These are phyloP conservation scores for Globisporangium solare DNA, from an alignment of 352 stramenopile genomes.

Conservation along the genomic window DNA sequence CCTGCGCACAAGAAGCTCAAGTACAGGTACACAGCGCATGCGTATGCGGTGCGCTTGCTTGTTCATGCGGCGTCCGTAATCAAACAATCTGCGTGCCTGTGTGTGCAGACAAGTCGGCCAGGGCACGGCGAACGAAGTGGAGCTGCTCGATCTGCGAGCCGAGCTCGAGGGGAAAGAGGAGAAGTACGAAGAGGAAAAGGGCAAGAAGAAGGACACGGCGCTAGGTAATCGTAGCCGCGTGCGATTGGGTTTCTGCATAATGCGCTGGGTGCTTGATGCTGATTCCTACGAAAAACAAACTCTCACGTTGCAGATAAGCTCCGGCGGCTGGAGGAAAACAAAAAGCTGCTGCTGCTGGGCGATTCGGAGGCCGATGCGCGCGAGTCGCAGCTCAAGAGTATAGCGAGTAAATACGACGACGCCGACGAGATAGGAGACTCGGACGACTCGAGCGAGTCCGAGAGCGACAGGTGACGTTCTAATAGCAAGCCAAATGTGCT, in stretches of 20 bases:
- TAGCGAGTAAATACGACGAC: conserved; percentile 89
- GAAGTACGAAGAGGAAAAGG: conserved; percentile 71
- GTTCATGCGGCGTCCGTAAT: neutral
- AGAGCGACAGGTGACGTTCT: conserved; percentile 54
- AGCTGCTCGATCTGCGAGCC: conserved; percentile 64
- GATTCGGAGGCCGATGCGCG: conserved; percentile 66
- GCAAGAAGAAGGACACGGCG: conserved; percentile 73
- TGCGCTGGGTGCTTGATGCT: conserved; percentile 1
- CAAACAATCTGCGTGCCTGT: no score
- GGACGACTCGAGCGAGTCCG: conserved; percentile 59
- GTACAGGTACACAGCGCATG: conserved; percentile 35
- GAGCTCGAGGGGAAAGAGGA: conserved; percentile 72
- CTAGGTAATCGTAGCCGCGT: conserved; percentile 56
- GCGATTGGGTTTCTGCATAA: neutral
- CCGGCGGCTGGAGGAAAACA: conserved; percentile 70
- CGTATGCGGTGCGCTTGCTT: neutral
- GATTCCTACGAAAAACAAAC: conserved; percentile 18
- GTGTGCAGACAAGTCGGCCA: conserved; percentile 71
- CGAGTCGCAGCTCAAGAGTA: conserved; percentile 83
- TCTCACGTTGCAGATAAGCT: conserved; percentile 48
- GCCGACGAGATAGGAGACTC: conserved; percentile 80
- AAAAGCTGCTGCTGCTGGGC: conserved; percentile 75
- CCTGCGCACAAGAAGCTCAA: conserved; percentile 82
- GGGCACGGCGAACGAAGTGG: conserved; percentile 72
- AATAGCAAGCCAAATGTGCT: no score